These are phyloP conservation scores for Monosiga brevicollis DNA, from an alignment of 78 protist species.

Conservation along the genomic window DNA sequence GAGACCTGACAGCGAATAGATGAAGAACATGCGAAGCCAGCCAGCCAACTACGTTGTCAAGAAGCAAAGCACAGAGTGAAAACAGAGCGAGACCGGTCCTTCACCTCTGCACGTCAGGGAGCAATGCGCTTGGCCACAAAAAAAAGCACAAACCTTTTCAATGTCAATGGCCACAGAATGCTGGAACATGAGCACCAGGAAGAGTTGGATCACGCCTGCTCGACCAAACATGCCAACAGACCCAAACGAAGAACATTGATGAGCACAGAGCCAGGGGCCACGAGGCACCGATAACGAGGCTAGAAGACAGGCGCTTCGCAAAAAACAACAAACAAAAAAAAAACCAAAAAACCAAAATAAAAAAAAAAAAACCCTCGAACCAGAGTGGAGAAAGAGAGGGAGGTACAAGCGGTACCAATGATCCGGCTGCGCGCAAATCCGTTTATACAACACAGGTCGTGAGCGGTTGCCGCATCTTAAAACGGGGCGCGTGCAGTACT, in stretches of 20 bases:
- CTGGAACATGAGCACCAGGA: not conserved
- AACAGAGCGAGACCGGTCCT: not conserved
- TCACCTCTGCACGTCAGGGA: no score
- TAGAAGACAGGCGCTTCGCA: no score
- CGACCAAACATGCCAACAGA: no score
- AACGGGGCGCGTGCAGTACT: no score
- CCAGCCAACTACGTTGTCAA: not conserved
- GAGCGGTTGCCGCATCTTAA: no score
- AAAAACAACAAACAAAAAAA: no score
- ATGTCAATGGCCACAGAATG: not conserved
- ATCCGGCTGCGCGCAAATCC: not conserved
- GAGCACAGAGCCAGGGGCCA: no score
- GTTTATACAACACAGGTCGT: no score
- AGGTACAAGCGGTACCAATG: not conserved
- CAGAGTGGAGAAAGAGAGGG: not conserved
- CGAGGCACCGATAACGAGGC: no score
- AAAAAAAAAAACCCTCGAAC: no score
- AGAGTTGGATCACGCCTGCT: not conserved
- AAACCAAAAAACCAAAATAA: no score
- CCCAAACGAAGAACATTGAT: no score
- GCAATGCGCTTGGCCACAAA: not conserved
- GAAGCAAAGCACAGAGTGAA: not conserved
- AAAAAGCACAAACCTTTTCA: not conserved
- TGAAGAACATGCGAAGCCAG: not conserved
- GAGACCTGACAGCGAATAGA: not conserved